Base-by-base conservation (phyloP, 768 basidiomycete species). In the Rubroboletus pulcherrimus region DNA sequence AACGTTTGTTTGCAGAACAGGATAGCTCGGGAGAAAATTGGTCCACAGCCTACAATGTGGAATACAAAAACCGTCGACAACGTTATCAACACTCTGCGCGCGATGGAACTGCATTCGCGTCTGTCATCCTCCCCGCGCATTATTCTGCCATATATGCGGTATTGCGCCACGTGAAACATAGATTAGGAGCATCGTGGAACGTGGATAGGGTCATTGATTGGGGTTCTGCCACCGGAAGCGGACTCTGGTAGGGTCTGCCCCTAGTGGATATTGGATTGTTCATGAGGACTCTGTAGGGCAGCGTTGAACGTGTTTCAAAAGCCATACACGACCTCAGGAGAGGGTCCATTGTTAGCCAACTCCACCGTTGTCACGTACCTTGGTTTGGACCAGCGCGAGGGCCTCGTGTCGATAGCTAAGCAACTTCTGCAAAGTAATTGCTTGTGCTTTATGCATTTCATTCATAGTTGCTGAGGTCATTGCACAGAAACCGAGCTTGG, bases 41-140 rank as follows among this genome's bases (percentile, higher is more conserved):
- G 89, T 75, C 79, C 45, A 60, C 79, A 17, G 62, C 77, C 10
- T 87, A 84, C 65, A 74, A 84, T 53, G 75, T 75, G 9, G 74
- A 73, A 55, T 90, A 91, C 69, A 83, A 80, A 59, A 85, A 85
- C 12, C 73, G 75, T 40, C 72, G 75, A 50, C 86, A 89, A 64
- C 77, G 79, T 35, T 71, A 71, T 54, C 79, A 79, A 29, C 88
- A 89, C 68, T 75, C 75, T 39, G 77, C 81, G 52, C 79, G 87
- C 29, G 89, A 93, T 59, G 91, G 86, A 24, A 85, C 88, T 26
- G 93, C 93, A 5, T 95, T 93, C 67, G 87, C 88, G 14, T 85
- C 89, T 12, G 79, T 94, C 47, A 88, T 86, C n/a, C 79, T 95
- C 59, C 93, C 93, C 1, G 84, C 86, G 4, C 89, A 93, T 73